Evolutionary conservation across 768 basidiomycete genomes (phyloP), one percentile per base, ranked within the genome.

Genomic region (Tephrocybe sp.): DNA sequence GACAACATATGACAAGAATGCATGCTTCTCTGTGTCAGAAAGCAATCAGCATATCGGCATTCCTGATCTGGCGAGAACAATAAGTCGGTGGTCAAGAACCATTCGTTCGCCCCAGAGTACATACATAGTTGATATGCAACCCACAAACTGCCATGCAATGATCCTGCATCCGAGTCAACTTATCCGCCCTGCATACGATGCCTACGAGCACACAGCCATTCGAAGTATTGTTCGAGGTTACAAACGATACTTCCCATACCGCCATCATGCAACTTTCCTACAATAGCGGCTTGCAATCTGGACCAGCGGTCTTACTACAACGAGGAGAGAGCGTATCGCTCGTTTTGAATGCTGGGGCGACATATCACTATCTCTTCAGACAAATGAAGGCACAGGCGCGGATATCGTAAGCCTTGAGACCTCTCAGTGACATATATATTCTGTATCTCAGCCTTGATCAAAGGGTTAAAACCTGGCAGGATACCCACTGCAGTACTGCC

Each of bases 151-250:
- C 41, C 48, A 30, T 40, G 23, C 24, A 55, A 45, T 45, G 46
- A 37, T 41, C 33, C 34, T 7, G 33, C 29, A 50, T 47, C 39
- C 27, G 30, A 50, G n/a, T n/a, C n/a, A n/a, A n/a, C n/a, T n/a
- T n/a, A 49, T 23, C 42, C 22, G 24, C 53, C 40, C 47, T 33
- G 18, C 27, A 39, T 50, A 40, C 53, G 16, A 74, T 76, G 70
- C 77, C 76, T 39, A 75, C 76, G 31, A 74, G 70, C 58, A 79
- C 77, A n/a, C 52, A 67, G 23, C 70, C 78, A 33, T 81, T 76
- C 65, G 79, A 81, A 59, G 72, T 81, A 37, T 53, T 78, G 30
- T 69, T 81, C 57, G 77, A 79, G 52, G 62, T 82, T 53, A 59
- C 62, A 30, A 83, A 82, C 65, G 73, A 80, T 59, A 76, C 73